Evolutionary conservation across 2,329 filamentous ascomycete genomes (phyloP), one percentile per base, ranked within the genome.

Genomic region (Pestalotiopsis sp.): DNA sequence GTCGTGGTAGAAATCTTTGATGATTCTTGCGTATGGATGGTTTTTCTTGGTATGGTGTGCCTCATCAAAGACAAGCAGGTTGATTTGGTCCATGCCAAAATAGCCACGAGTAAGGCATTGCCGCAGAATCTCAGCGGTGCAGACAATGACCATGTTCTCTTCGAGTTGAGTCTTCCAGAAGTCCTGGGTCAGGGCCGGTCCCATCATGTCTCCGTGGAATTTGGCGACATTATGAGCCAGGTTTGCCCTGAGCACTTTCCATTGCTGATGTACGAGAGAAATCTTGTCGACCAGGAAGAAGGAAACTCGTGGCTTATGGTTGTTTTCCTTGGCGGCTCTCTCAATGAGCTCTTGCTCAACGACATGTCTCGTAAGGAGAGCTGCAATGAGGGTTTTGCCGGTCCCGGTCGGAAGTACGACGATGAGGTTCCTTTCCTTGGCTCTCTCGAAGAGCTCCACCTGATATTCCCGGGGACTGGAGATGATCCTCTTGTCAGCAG

Each of bases 1-100:
- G 1, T 89, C 72, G 38, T 71, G 75, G 75, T 98, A 98, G 73
- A 93, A 94, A 69, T 97, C 92, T 74, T 93, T 94, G 80, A 99
- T 93, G 69, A 99, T 96, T 36, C 89, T 87, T 23, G 95, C 93
- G 76, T 97, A 99, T 0, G 93, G 87, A 75, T 99, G 96, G 65
- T 94, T 92, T 78, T 95, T 97, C 81, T 99, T 99, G 0, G 95
- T 90, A 76, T 98, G 96, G 75, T 99, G 96, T 5, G 95, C 96
- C 80, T 99, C 96, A 75, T 99, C 96, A 72, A 99, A 97, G 69
- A 98, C 90, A 49, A 99, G 84, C 1, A 99, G 86, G 75, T 95
- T 98, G 78, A 98, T 94, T 73, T 92, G 89, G 20, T 89, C 83
- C 83, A 99, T 97, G 11, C 80, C 87, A 69, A 98, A 87, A 79